Evolutionary conservation across 768 basidiomycete species (phyloP), one percentile per base, ranked within the genome.

Genomic region (Collybiopsis confluens): DNA sequence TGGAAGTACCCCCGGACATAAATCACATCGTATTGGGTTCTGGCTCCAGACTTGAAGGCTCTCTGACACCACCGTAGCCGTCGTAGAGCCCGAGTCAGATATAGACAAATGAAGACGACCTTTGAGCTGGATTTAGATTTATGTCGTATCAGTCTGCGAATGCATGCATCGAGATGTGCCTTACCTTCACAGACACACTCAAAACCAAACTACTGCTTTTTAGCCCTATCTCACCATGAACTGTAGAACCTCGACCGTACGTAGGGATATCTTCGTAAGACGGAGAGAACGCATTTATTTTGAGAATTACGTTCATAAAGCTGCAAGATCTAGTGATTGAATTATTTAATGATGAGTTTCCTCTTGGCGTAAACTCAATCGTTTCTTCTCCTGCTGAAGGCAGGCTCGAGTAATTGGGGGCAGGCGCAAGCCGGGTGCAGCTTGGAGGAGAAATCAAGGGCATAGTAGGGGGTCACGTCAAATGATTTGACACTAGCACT

Each of bases 1-100:
- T 20, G 72, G 69, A 15, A 76, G 63, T 18, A 71, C 61, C 20
- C 69, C 69, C 6, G 76, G 73, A 60, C 74, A 75, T 48, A 46
- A 47, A 26, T 58, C 54, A 26, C 59, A 53, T 26, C 59, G 52
- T 8, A 58, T 28, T 13, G 55, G 55, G 18, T 62, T 63, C 16
- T 56, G 54, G 45, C 65, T 58, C 73, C 72, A 76, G 4, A 76
- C 54, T 0, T 62, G 58, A 9, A 57, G 59, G 16, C 57, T 62
- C 45, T 69, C 61, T 9, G 69, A 65, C 18, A 72, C 59, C 13
- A 73, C 58, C 18, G 62, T 63, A 26, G 59, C 45, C n/a, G 54
- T 62, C 27, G 56, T 57, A 7, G 67, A 62, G 15, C 73, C 72
- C 42, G 64, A 64, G 38, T 74, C 71, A 13, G 72, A 66, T 21